These are phyloP conservation scores for Echites panduratus DNA, from an alignment of 257 asterid genomes.

Conservation along the genomic window DNA sequence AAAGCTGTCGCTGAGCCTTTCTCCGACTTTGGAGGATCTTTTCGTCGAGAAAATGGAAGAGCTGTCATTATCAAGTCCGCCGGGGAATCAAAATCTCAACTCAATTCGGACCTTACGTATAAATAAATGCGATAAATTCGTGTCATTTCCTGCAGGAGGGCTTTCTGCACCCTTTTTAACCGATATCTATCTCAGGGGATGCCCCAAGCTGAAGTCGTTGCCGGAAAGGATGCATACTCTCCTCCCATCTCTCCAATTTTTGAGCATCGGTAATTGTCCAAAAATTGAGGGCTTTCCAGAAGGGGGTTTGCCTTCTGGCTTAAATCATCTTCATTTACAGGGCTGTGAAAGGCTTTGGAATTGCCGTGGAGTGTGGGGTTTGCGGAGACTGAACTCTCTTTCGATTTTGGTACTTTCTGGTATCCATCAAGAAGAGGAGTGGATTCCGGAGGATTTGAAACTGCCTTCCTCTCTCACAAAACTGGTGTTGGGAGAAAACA, in stretches of 20 bases:
- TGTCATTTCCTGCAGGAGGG: neutral
- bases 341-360: neutral
- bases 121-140: neutral
- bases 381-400: conserved; percentile 4
- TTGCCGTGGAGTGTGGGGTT: neutral
- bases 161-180: neutral
- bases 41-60: neutral
- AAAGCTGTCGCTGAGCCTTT: neutral
- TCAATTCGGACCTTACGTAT: neutral
- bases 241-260: neutral
- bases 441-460: neutral
- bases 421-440: too few species aligned
- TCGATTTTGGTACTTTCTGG: rapidly evolving
- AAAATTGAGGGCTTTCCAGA: neutral
- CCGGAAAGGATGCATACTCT: conserved; percentile 12
- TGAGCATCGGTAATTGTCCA: neutral
- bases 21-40: neutral
- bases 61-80: conserved; percentile 4
- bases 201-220: conserved; percentile 5
- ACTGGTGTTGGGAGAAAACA: rapidly evolving
- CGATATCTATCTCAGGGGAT: rapidly evolving
- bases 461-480: neutral
- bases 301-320: neutral
- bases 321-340: too few species aligned
- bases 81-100: neutral